Conservation (phyloP, 805 yeast genomes). For the Danielia oregonensis region DNA sequence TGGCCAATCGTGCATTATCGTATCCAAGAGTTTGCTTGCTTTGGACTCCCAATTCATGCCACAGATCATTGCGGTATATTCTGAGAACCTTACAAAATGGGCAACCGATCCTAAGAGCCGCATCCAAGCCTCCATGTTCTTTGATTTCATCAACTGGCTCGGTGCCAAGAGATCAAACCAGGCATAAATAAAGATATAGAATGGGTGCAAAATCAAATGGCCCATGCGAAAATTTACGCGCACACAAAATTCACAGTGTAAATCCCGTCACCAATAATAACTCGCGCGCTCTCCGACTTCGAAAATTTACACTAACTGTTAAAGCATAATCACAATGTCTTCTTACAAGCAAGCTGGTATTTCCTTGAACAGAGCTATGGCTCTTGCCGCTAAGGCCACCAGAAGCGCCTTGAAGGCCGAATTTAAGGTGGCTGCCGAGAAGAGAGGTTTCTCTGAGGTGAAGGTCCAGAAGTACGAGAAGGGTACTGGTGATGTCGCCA, state of each 20-base stretch:
- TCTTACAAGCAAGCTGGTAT: constrained; percentile 49
- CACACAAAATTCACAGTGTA: constrained; percentile 4
- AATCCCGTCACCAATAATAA: constrained; percentile 16
- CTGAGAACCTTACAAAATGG: constrained; percentile 59
- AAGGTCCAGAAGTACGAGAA: constrained; percentile 66
- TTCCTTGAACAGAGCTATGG: constrained; percentile 78
- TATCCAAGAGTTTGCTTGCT: constrained; percentile 51
- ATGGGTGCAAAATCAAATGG: neutral
- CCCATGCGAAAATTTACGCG: constrained; percentile 3
- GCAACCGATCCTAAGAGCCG: constrained; percentile 43
- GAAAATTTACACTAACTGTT: too few relatives aligned
- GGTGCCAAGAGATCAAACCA: constrained; percentile 15
- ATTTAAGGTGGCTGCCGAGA: constrained; percentile 64
- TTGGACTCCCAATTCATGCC: constrained; percentile 36
- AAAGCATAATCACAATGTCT: too few relatives aligned
- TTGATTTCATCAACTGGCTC: constrained; percentile 80
- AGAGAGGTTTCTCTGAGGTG: constrained; percentile 73
- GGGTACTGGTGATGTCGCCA: constrained; percentile 51
- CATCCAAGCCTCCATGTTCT: constrained; percentile 54
- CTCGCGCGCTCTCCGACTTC: constrained; percentile 8
- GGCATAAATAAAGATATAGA: neutral
- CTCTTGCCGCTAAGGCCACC: constrained; percentile 85
- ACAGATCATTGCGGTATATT: constrained; percentile 53
- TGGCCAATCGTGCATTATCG: constrained; percentile 61
- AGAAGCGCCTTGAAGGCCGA: constrained; percentile 89